These are phyloP conservation scores for Biscogniauxia marginata DNA, from an alignment of 2,329 filamentous ascomycete species.

Conservation along the genomic window DNA sequence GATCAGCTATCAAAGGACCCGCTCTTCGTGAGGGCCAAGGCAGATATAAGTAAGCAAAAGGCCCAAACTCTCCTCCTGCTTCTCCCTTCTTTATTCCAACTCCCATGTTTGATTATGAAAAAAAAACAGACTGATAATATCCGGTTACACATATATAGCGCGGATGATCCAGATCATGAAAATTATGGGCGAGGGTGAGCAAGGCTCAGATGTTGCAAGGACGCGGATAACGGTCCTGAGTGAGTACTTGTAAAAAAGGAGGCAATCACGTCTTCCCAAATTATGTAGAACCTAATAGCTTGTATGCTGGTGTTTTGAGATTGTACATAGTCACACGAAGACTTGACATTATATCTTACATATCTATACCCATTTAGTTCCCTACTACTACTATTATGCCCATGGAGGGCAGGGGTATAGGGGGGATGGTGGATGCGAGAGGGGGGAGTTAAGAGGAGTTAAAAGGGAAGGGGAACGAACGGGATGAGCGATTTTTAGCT, in stretches of 20 bases:
- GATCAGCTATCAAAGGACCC: slow-evolving; percentile 53
- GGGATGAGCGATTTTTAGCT: too few relatives aligned
- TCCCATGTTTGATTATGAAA: background rate
- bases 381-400: too few relatives aligned
- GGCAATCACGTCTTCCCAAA: too few relatives aligned
- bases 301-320: background rate
- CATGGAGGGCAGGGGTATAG: too few relatives aligned
- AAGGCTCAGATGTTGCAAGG: slow-evolving; percentile 57
- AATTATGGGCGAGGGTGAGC: slow-evolving; percentile 52
- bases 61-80: background rate
- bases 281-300: background rate
- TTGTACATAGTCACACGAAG: slow-evolving; percentile 15
- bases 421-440: too few relatives aligned
- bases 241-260: slow-evolving; percentile 43
- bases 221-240: slow-evolving; percentile 59
- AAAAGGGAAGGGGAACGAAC: too few relatives aligned
- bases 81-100: too few relatives aligned
- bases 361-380: too few relatives aligned
- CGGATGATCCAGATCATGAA: slow-evolving; percentile 66
- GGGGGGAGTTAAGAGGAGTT: too few relatives aligned
- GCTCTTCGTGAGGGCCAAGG: slow-evolving; percentile 57
- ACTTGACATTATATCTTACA: too few relatives aligned
- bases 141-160: slow-evolving; percentile 37
- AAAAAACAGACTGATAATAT: slow-evolving; percentile 10
- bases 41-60: slow-evolving; percentile 58